Evolutionary conservation across 345 rosid species (phyloP), one percentile per base, ranked within the genome.

Genomic region (Hibiscus mutabilis): DNA sequence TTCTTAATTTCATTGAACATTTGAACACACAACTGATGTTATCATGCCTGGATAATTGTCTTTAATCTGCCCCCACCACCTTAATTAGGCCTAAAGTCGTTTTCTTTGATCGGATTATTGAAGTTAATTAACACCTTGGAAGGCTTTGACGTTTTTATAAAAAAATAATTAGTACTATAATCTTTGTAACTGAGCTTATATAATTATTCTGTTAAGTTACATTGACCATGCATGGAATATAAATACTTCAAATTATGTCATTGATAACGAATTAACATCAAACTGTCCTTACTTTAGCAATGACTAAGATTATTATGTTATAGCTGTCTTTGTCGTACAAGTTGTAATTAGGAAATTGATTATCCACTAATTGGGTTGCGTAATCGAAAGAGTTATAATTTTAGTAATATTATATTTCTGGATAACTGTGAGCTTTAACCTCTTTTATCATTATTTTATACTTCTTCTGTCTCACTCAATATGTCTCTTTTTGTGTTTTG

Each of bases 241-340:
- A 15, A 1, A 27, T 15, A 24, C 37, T 44, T 66, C 12, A 18
- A 10, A 35, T 61, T 33, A 31, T 1, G 46, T 61, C 46, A 33
- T 7, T n/a, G 25, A 33, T 8, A 33, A 61, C 1, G 46, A 18
- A 9, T 33, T 61, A 35, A 16, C 3, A 62, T 67, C 65, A 3
- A 62, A 35, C 25, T 63, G 49, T 63, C 16, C 16, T 60, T 59
- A 2, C 4, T n/a, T 29, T 27, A 18, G 8, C 60, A 21, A 49
- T 3, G 9, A 14, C 29, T 14, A 15, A 60, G 63, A 59, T 69
- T 31, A 64, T 37, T 21, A 27, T 25, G 24, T 68, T 55, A 64
- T 44, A n/a, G 51, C 70, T 65, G 77, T 49, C 73, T 25, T 25
- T 35, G 2, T 13, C 40, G 25, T 33, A 51, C 27, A 67, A 60